Percentiles rank a stretch among this genome's conserved stretches.
Evolutionary conservation across 2,329 filamentous ascomycete species (phyloP).

Genomic region (Diaporthe amygdali): DNA sequence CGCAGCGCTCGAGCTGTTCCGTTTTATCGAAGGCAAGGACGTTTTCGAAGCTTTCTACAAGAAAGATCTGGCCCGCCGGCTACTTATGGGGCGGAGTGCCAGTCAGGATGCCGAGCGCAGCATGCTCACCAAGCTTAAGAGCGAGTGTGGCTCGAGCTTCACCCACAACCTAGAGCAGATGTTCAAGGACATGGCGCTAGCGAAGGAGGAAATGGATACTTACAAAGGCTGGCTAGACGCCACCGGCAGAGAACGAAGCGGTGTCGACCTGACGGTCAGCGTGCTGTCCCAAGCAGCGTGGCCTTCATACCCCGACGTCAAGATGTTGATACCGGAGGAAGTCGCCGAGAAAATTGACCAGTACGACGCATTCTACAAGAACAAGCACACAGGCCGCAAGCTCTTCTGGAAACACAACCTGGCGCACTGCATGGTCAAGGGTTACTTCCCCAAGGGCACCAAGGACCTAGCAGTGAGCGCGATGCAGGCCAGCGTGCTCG

Average conservation of each 20-base stretch:
- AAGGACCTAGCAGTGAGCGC: conserved; percentile 92
- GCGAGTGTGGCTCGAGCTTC: conserved; percentile 91
- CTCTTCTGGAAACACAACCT: conserved; percentile 92
- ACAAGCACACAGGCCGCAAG: conserved; percentile 86
- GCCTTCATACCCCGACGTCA: conserved; percentile 84
- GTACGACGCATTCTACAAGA: conserved; percentile 86
- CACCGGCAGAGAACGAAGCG: conserved; percentile 46
- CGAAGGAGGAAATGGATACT: conserved; percentile 88
- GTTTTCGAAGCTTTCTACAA: conserved; percentile 99
- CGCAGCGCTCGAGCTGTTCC: conserved; percentile 90
- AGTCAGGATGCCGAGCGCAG: conserved; percentile 94
- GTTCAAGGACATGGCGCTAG: conserved; percentile 98
- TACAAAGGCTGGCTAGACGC: conserved; percentile 75
- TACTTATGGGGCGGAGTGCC: conserved; percentile 91
- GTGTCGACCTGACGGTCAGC: conserved; percentile 81
- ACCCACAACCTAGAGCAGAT: conserved; percentile 98
- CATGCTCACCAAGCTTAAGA: conserved; percentile 91
- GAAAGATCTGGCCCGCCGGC: conserved; percentile 86
- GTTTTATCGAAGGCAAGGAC: conserved; percentile 96
- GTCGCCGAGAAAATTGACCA: conserved; percentile 78
- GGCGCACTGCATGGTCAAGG: conserved; percentile 87
- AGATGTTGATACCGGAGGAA: conserved; percentile 71
- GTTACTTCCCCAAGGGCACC: conserved; percentile 75
- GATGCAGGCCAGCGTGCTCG: conserved; percentile 88
- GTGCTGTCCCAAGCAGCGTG: conserved; percentile 91